These are phyloP conservation scores for Claviceps paspali DNA, from an alignment of 2,329 filamentous ascomycete genomes.

Conservation along the genomic window DNA sequence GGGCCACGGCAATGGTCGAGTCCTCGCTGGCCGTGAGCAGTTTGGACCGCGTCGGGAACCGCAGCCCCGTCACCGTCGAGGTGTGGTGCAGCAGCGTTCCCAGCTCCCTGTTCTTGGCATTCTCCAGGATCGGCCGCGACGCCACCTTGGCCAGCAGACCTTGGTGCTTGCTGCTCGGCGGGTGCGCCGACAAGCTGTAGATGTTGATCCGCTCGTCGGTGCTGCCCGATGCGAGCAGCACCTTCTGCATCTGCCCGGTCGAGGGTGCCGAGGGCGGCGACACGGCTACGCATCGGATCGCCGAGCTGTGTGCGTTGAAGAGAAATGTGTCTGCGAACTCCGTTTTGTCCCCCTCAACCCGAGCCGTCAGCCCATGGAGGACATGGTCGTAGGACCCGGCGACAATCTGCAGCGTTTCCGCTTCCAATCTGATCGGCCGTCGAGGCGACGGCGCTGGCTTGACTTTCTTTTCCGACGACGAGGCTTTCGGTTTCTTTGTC, in stretches of 20 bases:
- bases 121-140: slow-evolving; percentile 63
- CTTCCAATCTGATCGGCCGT: neutral
- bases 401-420: slow-evolving; percentile 67
- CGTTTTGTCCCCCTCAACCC: slow-evolving; percentile 32
- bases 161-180: slow-evolving; percentile 39
- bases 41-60: slow-evolving; percentile 76
- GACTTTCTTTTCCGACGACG: slow-evolving; percentile 2
- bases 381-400: slow-evolving; percentile 89
- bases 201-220: slow-evolving; percentile 93
- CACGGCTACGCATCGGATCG: slow-evolving; percentile 76
- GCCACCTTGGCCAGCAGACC: slow-evolving; percentile 52
- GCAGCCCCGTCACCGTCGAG: slow-evolving; percentile 62
- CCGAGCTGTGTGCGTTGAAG: slow-evolving; percentile 83
- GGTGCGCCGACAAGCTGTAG: slow-evolving; percentile 68
- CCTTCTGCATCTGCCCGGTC: slow-evolving; percentile 55
- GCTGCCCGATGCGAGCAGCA: slow-evolving; percentile 79
- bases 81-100: slow-evolving; percentile 78
- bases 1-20: slow-evolving; percentile 75
- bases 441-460: slow-evolving; percentile 6
- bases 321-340: slow-evolving; percentile 86
- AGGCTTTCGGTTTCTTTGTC: slow-evolving; percentile 19
- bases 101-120: slow-evolving; percentile 73
- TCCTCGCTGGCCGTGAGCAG: slow-evolving; percentile 81
- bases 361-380: slow-evolving; percentile 78
- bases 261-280: slow-evolving; percentile 55